Base-by-base conservation (phyloP, 805 yeast species). In the Yarrowia divulgata region DNA sequence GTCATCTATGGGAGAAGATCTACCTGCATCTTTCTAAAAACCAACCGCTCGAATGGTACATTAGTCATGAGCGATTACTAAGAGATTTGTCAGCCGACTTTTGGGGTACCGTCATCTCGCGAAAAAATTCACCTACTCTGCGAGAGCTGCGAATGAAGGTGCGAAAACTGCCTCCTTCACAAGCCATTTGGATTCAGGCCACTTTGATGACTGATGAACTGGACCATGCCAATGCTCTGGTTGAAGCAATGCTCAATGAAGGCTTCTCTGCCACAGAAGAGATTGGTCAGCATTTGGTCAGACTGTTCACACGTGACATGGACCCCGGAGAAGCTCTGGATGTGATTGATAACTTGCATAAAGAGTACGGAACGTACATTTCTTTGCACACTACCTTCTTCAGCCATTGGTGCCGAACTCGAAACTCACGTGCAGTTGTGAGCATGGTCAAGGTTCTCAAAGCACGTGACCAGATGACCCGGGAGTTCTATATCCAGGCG, bases 401-500 rank as follows among this genome's bases (percentile, higher is more conserved):
- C 68, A 63, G 46, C 35, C 68, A 63, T 29, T 63, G 68, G 68
- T 63, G 68, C 29, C 13, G 68, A 40, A 49, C 68, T 7, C 29
- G 57, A n/a, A 49, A 63, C 39, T 39, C 57, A 2, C 8, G 16
- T 0, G 55, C 57, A 1, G 48, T 49, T 1, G 5, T 39, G 39
- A 63, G n/a, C 16, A 63, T 63, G 68, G 2, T 63, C n/a, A 39
- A 48, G n/a, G 57, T 37, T n/a, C 29, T 63, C 2, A 19, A 63
- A 10, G 3, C 45, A 8, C 67, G 67, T 14, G 16, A 39, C 19
- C 46, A 46, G 18, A 23, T 48, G 32, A 35, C 55, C 13, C 14
- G 18, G 13, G 37, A 46, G 16, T 8, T 46, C 3, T 48, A 37
- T 29, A 49, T 19, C 14, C 29, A 37, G 14, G 55, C 46, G 2